phyloP scores from a whole-genome alignment of 2,329 filamentous ascomycete species.

The Cladosporium sp. region DNA sequence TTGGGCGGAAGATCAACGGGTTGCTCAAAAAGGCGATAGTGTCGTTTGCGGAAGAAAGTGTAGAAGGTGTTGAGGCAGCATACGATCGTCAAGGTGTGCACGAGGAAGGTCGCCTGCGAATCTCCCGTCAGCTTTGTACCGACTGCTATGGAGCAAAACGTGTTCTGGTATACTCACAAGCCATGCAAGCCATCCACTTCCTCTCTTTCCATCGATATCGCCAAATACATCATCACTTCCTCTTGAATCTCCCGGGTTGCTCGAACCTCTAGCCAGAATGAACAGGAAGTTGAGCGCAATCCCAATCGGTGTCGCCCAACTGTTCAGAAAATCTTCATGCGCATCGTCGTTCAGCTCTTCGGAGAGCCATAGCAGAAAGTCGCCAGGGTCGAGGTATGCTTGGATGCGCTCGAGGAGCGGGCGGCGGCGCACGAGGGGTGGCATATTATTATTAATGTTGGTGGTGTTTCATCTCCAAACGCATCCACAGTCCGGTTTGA shows the following conservation, averaged over 20 bases:
- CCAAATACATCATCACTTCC: constrained; percentile 78
- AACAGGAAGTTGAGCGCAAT: constrained; percentile 76
- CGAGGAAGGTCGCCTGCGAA: constrained; percentile 57
- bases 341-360: constrained; percentile 91
- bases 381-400: constrained; percentile 79
- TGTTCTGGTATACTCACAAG: constrained; percentile 52
- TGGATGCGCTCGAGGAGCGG: constrained; percentile 80
- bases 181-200: constrained; percentile 69
- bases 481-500: too few species aligned
- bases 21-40: constrained; percentile 89
- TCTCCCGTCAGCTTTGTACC: constrained; percentile 19
- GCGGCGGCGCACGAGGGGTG: constrained; percentile 78
- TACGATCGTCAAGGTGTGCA: constrained; percentile 67
- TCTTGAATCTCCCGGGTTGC: constrained; percentile 42
- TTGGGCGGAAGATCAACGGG: constrained; percentile 73
- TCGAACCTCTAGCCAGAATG: constrained; percentile 72
- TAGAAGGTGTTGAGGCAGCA: constrained; percentile 79
- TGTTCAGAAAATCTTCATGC: constrained; percentile 76
- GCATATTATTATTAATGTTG: constrained; percentile 52
- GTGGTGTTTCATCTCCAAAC: not conserved
- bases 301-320: constrained; percentile 75
- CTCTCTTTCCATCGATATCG: constrained; percentile 55
- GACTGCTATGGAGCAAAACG: constrained; percentile 53
- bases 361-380: constrained; percentile 86
- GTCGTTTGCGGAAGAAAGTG: constrained; percentile 76